These are phyloP conservation scores for Aspergillus diversus DNA, from an alignment of 495 filamentous ascomycete genomes.

Conservation along the genomic window DNA sequence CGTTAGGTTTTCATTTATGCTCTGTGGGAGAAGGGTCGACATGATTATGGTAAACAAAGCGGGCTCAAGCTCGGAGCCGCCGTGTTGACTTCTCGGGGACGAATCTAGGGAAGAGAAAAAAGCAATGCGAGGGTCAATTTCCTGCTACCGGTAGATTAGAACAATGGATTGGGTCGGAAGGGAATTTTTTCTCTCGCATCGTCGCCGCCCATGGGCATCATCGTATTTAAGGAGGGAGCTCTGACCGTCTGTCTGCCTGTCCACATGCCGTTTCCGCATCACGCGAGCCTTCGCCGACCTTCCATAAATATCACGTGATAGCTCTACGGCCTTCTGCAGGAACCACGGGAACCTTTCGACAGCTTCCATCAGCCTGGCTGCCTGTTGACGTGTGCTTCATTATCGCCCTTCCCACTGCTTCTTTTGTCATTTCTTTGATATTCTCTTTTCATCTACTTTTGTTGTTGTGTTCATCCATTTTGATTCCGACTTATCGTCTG, in stretches of 20 bases:
- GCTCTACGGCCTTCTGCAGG: constrained; percentile 29
- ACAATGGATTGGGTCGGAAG: not conserved
- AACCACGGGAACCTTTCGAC: constrained; percentile 29
- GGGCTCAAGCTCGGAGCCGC: not conserved
- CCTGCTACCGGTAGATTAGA: not conserved
- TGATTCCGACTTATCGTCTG: constrained; percentile 17
- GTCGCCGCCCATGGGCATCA: not conserved
- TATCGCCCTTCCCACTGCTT: constrained; percentile 35
- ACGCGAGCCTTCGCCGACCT: constrained; percentile 13
- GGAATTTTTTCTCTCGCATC: not conserved
- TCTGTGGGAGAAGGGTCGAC: constrained; percentile 37
- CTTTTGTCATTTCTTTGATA: constrained; percentile 22
- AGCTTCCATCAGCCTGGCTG: constrained; percentile 35
- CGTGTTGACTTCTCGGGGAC: not conserved
- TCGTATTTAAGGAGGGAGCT: not conserved
- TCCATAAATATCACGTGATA: constrained; percentile 27
- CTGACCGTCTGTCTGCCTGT: not conserved
- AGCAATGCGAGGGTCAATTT: not conserved
- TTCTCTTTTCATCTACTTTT: constrained; percentile 25
- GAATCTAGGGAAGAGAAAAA: not conserved
- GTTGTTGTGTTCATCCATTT: constrained; percentile 18
- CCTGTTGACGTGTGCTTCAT: constrained; percentile 50
- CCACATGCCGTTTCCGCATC: constrained; percentile 21
- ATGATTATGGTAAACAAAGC: constrained; percentile 25
- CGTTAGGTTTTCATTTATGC: constrained; percentile 29